These are phyloP conservation scores for Trapa bicornis DNA, from an alignment of 345 rosid species.

Conservation along the genomic window DNA sequence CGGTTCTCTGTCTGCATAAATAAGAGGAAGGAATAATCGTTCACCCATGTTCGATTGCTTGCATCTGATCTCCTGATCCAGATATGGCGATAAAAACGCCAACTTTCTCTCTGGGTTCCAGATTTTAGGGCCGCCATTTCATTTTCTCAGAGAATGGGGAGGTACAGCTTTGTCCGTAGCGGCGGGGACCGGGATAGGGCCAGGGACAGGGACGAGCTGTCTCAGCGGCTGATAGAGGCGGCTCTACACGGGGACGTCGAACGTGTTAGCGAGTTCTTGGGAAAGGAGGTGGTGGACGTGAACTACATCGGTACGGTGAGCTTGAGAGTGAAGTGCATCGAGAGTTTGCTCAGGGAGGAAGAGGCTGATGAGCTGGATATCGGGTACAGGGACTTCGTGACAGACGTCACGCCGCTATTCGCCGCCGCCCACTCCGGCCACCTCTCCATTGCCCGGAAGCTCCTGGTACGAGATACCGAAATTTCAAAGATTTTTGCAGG, in stretches of 20 bases:
- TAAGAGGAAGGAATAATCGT: neutral
- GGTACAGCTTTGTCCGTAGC: constrained; percentile 7
- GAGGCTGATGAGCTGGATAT: constrained; percentile 27
- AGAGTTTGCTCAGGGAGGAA: constrained; percentile 19
- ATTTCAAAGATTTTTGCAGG: neutral
- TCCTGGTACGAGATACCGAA: constrained; percentile 14
- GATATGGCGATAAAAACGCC: constrained; percentile 3
- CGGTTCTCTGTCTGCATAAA: constrained; percentile 3
- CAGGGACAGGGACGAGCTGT: constrained; percentile 19
- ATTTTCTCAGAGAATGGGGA: constrained; percentile 8
- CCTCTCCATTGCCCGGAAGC: constrained; percentile 16
- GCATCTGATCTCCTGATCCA: constrained; percentile 8
- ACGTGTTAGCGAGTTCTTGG: constrained; percentile 11
- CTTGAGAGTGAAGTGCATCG: constrained; percentile 21
- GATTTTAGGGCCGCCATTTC: neutral
- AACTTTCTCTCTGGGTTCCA: neutral
- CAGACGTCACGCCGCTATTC: constrained; percentile 26
- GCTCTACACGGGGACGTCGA: constrained; percentile 21
- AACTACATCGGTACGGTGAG: constrained; percentile 25
- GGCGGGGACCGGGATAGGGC: constrained; percentile 13
- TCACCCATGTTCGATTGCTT: neutral
- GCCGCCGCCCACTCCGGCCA: constrained; percentile 27
- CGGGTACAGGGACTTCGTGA: constrained; percentile 22
- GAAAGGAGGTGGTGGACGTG: constrained; percentile 11
- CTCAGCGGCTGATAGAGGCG: constrained; percentile 20